Evolutionary conservation across 2,329 filamentous ascomycete species (phyloP).

Genomic region (Pseudocercospora crystallina): DNA sequence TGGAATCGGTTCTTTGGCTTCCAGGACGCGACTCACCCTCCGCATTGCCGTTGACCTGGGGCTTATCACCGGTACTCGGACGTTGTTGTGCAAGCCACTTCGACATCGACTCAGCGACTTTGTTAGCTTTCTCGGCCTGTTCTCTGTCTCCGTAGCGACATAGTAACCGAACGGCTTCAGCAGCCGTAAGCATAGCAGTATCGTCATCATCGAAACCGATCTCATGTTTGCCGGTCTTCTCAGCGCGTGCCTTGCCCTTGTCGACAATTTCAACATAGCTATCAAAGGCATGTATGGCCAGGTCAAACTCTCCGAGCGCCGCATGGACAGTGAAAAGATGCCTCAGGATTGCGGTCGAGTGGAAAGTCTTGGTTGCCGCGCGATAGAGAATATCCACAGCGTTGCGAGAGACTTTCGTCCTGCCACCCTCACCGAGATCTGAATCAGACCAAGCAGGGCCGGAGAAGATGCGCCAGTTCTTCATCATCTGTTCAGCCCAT

Average conservation of each 20-base stretch:
- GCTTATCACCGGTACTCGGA: conserved; percentile 22
- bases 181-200: conserved; percentile 72
- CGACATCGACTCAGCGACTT: conserved; percentile 69
- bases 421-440: conserved; percentile 79
- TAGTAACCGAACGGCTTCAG: conserved; percentile 75
- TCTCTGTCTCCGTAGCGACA: conserved; percentile 76
- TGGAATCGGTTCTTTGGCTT: conserved; percentile 34
- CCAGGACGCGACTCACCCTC: conserved; percentile 2
- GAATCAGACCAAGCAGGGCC: conserved; percentile 76
- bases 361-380: conserved; percentile 88
- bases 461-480: conserved; percentile 81
- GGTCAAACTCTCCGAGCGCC: conserved; percentile 83
- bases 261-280: conserved; percentile 88
- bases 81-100: conserved; percentile 68
- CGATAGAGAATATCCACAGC: conserved; percentile 85
- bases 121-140: conserved; percentile 75
- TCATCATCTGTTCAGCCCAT: conserved; percentile 76
- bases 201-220: conserved; percentile 75
- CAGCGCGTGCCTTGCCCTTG: conserved; percentile 77
- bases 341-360: conserved; percentile 84
- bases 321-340: conserved; percentile 86
- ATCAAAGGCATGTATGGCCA: conserved; percentile 87
- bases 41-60: conserved; percentile 14
- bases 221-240: conserved; percentile 70
- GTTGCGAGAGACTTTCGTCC: conserved; percentile 69